phyloP scores from a whole-genome alignment of 2,329 filamentous ascomycete genomes.

The Huntiella bhutanensis region DNA sequence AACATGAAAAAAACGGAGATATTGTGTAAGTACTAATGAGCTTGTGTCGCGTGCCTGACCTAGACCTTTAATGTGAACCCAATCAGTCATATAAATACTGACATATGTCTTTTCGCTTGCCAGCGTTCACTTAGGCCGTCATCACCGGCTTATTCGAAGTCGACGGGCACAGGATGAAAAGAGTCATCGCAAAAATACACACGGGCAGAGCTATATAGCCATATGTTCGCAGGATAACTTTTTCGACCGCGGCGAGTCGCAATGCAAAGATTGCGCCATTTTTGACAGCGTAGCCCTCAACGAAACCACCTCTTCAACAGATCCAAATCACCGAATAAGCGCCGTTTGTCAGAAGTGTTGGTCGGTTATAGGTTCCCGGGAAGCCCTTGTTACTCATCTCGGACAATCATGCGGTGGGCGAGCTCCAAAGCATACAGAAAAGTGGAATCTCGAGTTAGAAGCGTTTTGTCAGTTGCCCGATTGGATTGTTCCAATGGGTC shows the following conservation, averaged over 20 bases:
- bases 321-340: conserved; percentile 7
- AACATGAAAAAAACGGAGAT: conserved; percentile 11
- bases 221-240: conserved; percentile 11
- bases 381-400: conserved; percentile 5
- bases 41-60: not conserved
- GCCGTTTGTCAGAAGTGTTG: conserved; percentile 11
- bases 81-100: not conserved
- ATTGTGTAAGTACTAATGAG: conserved; percentile 9
- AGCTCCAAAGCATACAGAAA: conserved; percentile 9
- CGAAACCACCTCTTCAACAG: conserved; percentile 1
- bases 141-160: conserved; percentile 10
- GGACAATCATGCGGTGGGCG: conserved; percentile 8
- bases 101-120: not conserved
- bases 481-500: conserved; percentile 6
- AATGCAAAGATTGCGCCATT: conserved; percentile 9
- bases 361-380: conserved; percentile 7
- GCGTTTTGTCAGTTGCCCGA: conserved; percentile 9
- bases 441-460: conserved; percentile 9
- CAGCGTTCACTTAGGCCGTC: conserved; percentile 10
- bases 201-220: conserved; percentile 11
- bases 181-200: conserved; percentile 8
- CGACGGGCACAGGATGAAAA: conserved; percentile 9
- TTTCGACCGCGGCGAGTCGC: conserved; percentile 10
- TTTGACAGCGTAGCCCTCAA: conserved; percentile 2
- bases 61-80: not conserved